These are phyloP conservation scores for Rhynchospora breviuscula DNA, from an alignment of 176 grass and related monocot genomes.

Conservation along the genomic window DNA sequence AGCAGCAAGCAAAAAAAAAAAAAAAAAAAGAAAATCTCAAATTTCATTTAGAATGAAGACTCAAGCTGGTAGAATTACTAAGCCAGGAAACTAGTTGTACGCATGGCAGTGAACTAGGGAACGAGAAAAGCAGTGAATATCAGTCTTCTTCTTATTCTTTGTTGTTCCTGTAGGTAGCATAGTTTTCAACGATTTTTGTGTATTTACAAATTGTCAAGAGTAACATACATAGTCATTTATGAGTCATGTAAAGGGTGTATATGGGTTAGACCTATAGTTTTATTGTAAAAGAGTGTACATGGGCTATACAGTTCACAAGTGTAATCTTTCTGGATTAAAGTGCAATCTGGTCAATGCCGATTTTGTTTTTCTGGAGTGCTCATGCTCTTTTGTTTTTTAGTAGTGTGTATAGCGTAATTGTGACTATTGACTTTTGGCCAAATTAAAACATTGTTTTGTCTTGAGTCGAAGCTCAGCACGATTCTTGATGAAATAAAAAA, in stretches of 20 bases:
- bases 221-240: conserved; percentile 1
- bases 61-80: neutral
- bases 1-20: neutral
- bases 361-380: neutral
- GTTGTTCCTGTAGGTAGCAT: neutral
- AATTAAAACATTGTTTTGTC: neutral
- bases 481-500: too few species aligned
- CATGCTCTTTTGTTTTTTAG: too few species aligned
- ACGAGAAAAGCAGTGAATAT: neutral
- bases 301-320: neutral
- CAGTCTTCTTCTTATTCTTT: neutral
- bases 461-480: neutral
- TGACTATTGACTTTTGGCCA: neutral
- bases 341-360: neutral
- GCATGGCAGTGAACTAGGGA: neutral
- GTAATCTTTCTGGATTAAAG: neutral
- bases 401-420: neutral
- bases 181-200: neutral
- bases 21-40: neutral
- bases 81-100: neutral
- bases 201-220: neutral
- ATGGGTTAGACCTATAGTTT: too few species aligned
- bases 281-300: neutral
- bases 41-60: neutral
- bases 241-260: neutral